Evolutionary conservation across 805 yeast genomes (phyloP).

Genomic region (Debaryomyces tyrocola): DNA sequence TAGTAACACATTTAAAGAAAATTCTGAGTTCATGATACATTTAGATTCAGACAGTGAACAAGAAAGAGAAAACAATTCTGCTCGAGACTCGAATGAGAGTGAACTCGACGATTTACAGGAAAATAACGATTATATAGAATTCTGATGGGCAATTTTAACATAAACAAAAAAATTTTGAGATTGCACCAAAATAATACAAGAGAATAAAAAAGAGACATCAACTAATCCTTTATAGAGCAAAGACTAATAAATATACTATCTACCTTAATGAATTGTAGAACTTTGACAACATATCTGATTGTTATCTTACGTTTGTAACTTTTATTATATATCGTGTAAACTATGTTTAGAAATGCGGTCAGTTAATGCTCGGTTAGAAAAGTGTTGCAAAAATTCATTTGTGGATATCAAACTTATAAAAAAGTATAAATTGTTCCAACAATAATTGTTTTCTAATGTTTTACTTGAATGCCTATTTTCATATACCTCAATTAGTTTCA

Average conservation of each 20-base stretch:
- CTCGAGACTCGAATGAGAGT: not conserved
- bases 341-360: too few species aligned
- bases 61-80: not conserved
- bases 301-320: too few species aligned
- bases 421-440: not conserved
- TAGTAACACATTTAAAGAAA: constrained; percentile 3
- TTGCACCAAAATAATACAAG: too few species aligned
- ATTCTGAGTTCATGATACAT: constrained; percentile 16
- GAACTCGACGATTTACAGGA: constrained; percentile 19
- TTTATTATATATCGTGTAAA: too few species aligned
- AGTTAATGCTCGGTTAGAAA: not conserved
- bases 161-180: too few species aligned
- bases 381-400: constrained; percentile 1
- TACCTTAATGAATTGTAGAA: too few species aligned
- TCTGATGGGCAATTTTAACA: constrained; percentile 5
- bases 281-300: too few species aligned
- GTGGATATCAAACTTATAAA: constrained; percentile 1
- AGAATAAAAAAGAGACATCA: not conserved
- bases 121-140: constrained; percentile 23
- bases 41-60: constrained; percentile 11
- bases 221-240: not conserved
- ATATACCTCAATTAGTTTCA: not conserved
- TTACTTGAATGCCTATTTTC: too few species aligned
- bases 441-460: too few species aligned
- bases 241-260: not conserved